Base-by-base conservation (phyloP, 352 stramenopile species). In the Pythium sp. region DNA sequence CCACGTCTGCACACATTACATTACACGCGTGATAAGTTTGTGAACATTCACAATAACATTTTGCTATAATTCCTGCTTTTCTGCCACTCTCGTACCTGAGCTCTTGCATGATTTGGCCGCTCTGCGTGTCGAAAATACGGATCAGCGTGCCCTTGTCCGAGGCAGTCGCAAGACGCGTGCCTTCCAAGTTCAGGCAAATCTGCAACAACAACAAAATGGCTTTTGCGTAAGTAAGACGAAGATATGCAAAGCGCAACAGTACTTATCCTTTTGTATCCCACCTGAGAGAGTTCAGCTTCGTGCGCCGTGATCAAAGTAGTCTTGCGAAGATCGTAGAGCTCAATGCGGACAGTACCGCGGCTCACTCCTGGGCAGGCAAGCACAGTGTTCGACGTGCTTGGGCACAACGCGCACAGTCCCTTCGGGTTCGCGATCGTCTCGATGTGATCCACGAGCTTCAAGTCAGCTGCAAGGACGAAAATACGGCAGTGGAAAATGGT, bases 341-440 rank as follows among this genome's bases (percentile, higher is more conserved):
- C 97, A 62, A 99, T 97, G 60, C 97, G 91, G n/a, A 99, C 89
- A 30, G 87, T 94, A 15, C 90, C 90, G 22, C 88, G 81, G 54
- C 80, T 91, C 1, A 98, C 91, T 55, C 93, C 96, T 0, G 97
- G 98, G 70, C 96, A 99, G 1, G 97, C 97, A 53, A 99, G 81
- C 28, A 99, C 97, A 62, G 96, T 98, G 73, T 97, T 97, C 32
- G 78, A 90, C 41, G 79, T 93, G 77, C 87, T 99, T 63, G 68
- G 96, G 64, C 92, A 99, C 36, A 99, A 74, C 28, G 96, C 92
- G 34, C 98, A 90, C 15, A 99, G 78, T 7, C 98, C 98, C 66
- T 95, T 92, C 5, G 96, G 94, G 84, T 99, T 99, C 12, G 96
- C 85, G n/a, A 98, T 90, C n/a, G 98, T 99, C 73, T 99, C 97